Percentiles rank a stretch among this genome's conserved stretches.
phyloP scores from a whole-genome alignment of 192 early-diverging fungal species.

The Funneliformis geosporum region DNA sequence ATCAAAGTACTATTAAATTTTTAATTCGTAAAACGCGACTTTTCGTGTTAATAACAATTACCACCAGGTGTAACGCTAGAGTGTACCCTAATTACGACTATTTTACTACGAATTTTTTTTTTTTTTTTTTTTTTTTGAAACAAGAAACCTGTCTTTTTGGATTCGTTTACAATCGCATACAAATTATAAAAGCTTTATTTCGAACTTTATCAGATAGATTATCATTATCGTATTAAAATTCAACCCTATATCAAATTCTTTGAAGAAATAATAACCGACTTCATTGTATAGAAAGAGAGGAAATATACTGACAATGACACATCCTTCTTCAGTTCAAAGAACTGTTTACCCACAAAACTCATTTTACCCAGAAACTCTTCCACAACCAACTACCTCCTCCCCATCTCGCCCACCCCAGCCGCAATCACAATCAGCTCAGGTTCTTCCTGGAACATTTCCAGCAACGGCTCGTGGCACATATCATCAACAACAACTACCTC shows the following conservation, averaged over 20 bases:
- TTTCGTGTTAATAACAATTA: not conserved
- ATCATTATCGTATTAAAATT: not conserved
- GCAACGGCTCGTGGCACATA: not conserved
- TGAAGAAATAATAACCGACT: too few species aligned
- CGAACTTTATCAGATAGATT: not conserved
- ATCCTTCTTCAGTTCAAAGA: conserved; percentile 9
- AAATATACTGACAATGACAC: conserved; percentile 11
- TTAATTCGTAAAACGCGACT: not conserved
- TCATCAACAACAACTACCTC: not conserved
- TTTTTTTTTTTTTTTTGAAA: too few species aligned
- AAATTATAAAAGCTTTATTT: not conserved
- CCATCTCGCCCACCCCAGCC: conserved; percentile 5
- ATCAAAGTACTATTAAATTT: not conserved
- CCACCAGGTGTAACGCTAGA: not conserved
- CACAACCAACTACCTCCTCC: not conserved
- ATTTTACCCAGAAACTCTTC: conserved; percentile 12
- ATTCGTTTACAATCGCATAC: too few species aligned
- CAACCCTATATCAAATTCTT: too few species aligned
- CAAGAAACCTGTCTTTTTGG: too few species aligned
- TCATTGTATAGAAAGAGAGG: too few species aligned
- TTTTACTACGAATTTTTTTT: not conserved
- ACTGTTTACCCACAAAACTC: not conserved
- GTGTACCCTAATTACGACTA: not conserved
- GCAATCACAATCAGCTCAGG: not conserved
- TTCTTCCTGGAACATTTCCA: conserved; percentile 10